Conservation (phyloP, 805 yeast genomes). For the Saccharomycopsis synnaedendra region DNA sequence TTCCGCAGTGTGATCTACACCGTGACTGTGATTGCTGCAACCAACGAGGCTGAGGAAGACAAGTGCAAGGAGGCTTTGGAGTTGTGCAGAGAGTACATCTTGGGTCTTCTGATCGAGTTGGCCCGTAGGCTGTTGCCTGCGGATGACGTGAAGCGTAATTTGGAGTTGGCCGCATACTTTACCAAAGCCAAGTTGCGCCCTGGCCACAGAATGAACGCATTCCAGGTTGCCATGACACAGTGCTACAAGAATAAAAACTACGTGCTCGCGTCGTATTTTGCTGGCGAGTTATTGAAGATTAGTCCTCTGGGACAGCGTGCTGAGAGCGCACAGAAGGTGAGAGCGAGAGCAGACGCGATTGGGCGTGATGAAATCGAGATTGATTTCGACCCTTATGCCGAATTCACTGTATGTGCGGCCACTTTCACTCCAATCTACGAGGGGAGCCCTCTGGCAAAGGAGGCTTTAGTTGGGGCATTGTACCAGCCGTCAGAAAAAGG, state of each 20-base stretch:
- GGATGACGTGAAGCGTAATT: slow-evolving; percentile 66
- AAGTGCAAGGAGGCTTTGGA: slow-evolving; percentile 61
- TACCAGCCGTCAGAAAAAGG: slow-evolving; percentile 75
- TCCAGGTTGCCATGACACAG: slow-evolving; percentile 92
- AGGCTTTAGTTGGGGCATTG: slow-evolving; percentile 83
- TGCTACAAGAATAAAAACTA: slow-evolving; percentile 81
- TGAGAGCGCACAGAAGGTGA: slow-evolving; percentile 79
- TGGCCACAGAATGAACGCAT: slow-evolving; percentile 76
- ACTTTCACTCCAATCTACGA: slow-evolving; percentile 82
- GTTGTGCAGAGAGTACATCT: slow-evolving; percentile 78
- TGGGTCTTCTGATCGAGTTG: slow-evolving; percentile 86
- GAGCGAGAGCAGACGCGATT: slow-evolving; percentile 65
- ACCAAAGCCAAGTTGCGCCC: slow-evolving; percentile 74
- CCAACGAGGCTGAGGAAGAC: slow-evolving; percentile 61
- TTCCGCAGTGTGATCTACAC: slow-evolving; percentile 78
- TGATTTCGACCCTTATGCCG: slow-evolving; percentile 87
- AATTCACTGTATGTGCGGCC: slow-evolving; percentile 81
- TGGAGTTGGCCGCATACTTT: slow-evolving; percentile 94
- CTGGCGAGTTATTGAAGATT: slow-evolving; percentile 66
- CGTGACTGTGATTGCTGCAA: slow-evolving; percentile 59
- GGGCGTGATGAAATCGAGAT: slow-evolving; percentile 82
- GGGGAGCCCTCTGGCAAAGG: slow-evolving; percentile 52
- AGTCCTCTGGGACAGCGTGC: slow-evolving; percentile 68
- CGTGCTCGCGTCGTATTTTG: slow-evolving; percentile 83
- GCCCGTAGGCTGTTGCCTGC: slow-evolving; percentile 73